These are phyloP conservation scores for Starmerella vaccinii DNA, from an alignment of 805 yeast genomes.

Conservation along the genomic window DNA sequence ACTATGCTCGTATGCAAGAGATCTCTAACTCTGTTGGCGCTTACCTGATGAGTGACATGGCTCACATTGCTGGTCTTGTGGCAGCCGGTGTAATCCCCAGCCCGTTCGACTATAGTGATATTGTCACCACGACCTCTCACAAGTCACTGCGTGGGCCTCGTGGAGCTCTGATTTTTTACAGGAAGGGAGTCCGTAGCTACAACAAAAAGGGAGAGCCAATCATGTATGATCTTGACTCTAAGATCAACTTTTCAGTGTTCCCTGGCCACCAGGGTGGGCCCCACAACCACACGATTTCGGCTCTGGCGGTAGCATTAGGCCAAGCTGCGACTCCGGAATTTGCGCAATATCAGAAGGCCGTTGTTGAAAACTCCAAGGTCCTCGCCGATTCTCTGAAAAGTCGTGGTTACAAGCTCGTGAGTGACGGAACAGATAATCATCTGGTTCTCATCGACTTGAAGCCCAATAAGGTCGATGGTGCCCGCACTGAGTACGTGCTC, in stretches of 20 bases:
- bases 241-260: constrained; percentile 92
- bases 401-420: constrained; percentile 68
- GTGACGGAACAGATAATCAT: constrained; percentile 92
- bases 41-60: constrained; percentile 88
- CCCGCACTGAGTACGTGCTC: constrained; percentile 81
- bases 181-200: constrained; percentile 81
- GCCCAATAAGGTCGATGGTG: constrained; percentile 80
- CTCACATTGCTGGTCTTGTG: constrained; percentile 91
- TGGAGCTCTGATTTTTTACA: constrained; percentile 95
- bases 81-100: constrained; percentile 91
- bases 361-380: constrained; percentile 67
- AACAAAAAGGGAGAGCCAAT: constrained; percentile 77
- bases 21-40: constrained; percentile 93
- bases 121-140: constrained; percentile 96
- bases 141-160: constrained; percentile 97
- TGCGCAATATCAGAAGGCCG: constrained; percentile 72
- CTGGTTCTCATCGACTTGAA: constrained; percentile 76
- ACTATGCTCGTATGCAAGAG: constrained; percentile 78
- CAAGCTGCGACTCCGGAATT: constrained; percentile 86
- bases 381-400: constrained; percentile 58
- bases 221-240: constrained; percentile 76
- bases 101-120: constrained; percentile 88
- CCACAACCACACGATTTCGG: constrained; percentile 95
- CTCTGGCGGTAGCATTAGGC: constrained; percentile 87
- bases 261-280: constrained; percentile 99